Percentiles rank a stretch among this genome's conserved stretches.
Evolutionary conservation across 805 yeast species (phyloP).

Genomic region (Candida nemodendra): DNA sequence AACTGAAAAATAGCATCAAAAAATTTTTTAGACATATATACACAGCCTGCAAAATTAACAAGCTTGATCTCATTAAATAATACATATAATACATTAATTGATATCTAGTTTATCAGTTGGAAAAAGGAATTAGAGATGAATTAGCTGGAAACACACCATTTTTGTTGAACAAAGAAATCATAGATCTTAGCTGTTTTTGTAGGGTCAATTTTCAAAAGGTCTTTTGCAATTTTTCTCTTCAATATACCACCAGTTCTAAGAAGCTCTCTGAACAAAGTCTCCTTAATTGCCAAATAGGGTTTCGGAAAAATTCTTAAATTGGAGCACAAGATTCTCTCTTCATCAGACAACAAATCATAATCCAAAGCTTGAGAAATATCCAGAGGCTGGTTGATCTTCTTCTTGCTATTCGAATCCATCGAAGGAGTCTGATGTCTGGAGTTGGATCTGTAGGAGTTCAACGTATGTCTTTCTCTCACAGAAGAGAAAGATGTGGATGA

Average conservation of each 20-base stretch:
- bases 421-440: conserved; percentile 32
- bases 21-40: background rate
- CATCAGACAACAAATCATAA: conserved; percentile 76
- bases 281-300: conserved; percentile 91
- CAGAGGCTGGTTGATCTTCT: conserved; percentile 48
- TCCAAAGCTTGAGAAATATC: conserved; percentile 81
- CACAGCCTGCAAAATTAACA: background rate
- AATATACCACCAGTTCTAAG: conserved; percentile 79
- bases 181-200: conserved; percentile 83
- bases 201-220: conserved; percentile 78
- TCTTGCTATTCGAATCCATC: conserved; percentile 24
- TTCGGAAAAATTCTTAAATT: conserved; percentile 85
- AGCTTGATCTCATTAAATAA: background rate
- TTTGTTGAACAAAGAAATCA: conserved; percentile 90
- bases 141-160: conserved; percentile 59
- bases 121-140: background rate
- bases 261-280: conserved; percentile 82
- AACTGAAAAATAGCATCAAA: too few relatives aligned
- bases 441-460: conserved; percentile 29
- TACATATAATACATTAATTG: conserved; percentile 8
- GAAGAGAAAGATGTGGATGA: conserved; percentile 37
- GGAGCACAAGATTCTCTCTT: conserved; percentile 83
- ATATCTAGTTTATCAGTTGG: background rate
- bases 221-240: conserved; percentile 84
- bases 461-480: conserved; percentile 30